Conservation (phyloP, 83 land plant genomes). For the Larix sibirica region DNA sequence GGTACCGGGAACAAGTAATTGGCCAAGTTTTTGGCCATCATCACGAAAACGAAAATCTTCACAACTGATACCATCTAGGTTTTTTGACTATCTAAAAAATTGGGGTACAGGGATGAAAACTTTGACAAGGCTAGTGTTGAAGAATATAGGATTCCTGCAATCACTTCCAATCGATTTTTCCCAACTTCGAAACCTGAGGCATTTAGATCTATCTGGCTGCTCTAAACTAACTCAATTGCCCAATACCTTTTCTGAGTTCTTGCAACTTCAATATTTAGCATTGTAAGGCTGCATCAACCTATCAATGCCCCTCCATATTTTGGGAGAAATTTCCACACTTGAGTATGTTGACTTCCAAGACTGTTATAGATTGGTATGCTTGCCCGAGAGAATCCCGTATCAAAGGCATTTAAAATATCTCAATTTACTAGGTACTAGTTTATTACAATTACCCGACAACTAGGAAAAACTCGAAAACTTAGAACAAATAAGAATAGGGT, state of each 20-base stretch:
- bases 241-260: background rate
- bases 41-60: too few species aligned
- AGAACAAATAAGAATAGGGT: background rate
- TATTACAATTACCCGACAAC: background rate
- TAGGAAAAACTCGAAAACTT: background rate
- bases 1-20: too few species aligned
- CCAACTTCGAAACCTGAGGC: background rate
- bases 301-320: background rate
- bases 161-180: background rate
- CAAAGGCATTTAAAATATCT: background rate
- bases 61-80: too few species aligned
- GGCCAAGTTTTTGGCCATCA: too few species aligned
- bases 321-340: background rate
- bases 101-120: too few species aligned
- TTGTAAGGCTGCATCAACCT: background rate
- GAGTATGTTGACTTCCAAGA: background rate
- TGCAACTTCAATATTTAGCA: slow-evolving; percentile 3
- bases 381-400: background rate
- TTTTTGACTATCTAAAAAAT: background rate
- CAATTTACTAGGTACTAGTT: background rate
- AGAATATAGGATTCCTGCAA: background rate
- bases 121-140: background rate
- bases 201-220: background rate
- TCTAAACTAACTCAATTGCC: background rate
- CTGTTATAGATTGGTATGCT: background rate